Conservation (phyloP, 140 eudicot genomes). For the Erigeron philadelphicus region DNA sequence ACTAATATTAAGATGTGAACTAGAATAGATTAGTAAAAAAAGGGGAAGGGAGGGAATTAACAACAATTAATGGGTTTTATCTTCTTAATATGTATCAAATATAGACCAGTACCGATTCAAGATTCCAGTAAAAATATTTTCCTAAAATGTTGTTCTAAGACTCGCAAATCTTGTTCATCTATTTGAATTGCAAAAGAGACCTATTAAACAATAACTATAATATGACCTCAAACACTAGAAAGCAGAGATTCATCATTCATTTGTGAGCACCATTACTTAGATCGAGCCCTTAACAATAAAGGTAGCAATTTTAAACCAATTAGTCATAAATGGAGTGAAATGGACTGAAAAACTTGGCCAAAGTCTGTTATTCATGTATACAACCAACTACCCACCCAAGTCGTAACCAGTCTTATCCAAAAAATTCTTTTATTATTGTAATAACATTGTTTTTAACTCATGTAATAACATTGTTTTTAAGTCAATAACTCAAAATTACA, state of each 20-base stretch:
- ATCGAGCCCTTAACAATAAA: too few species aligned
- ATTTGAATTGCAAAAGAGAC: not conserved
- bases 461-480: too few species aligned
- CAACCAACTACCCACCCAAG: too few species aligned
- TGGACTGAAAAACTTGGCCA: too few species aligned
- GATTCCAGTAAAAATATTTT: not conserved
- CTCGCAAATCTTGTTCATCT: constrained; percentile 7
- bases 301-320: too few species aligned
- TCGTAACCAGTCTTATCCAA: too few species aligned
- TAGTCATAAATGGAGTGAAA: too few species aligned
- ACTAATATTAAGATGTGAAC: not conserved
- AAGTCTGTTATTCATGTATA: too few species aligned
- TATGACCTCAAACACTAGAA: not conserved
- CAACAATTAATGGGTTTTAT: not conserved
- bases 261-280: not conserved
- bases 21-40: not conserved
- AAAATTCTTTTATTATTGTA: too few species aligned
- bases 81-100: not conserved
- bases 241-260: not conserved
- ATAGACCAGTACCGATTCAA: not conserved
- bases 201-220: not conserved
- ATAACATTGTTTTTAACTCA: too few species aligned
- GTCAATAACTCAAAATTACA: too few species aligned
- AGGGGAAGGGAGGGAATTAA: not conserved
- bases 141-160: not conserved